Conservation (phyloP, 805 yeast genomes). For the Metschnikowia noctiluminum region DNA sequence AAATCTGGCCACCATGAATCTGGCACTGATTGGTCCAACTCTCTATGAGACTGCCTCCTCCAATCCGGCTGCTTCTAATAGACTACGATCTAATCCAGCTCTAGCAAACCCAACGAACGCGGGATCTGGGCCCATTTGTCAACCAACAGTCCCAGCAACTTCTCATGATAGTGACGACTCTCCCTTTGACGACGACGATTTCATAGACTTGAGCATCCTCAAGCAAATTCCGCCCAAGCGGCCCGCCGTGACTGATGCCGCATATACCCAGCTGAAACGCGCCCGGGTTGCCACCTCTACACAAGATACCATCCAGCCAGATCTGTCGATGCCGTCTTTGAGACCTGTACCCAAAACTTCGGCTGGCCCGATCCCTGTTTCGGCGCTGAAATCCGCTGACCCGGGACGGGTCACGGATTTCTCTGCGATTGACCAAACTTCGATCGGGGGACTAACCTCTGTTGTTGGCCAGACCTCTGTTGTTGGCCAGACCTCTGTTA, state of each 20-base stretch:
- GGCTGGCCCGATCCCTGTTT: constrained; percentile 5
- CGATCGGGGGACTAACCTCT: no score
- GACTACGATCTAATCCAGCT: neutral
- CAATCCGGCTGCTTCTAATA: neutral
- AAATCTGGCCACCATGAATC: no score
- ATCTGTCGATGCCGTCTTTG: neutral
- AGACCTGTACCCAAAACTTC: neutral
- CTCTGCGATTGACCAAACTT: neutral
- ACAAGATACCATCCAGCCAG: neutral
- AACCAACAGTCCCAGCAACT: neutral
- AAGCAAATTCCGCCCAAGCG: constrained; percentile 4
- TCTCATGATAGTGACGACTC: neutral
- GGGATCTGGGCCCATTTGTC: neutral
- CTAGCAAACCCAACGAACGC: neutral
- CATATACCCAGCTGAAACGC: constrained; percentile 2
- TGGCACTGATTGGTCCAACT: no score
- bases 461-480: no score
- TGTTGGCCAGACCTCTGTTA: no score
- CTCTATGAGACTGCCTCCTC: neutral
- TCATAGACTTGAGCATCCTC: constrained; percentile 12
- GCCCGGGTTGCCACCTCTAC: constrained; percentile 1
- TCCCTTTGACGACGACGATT: constrained; percentile 3
- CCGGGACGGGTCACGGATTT: neutral
- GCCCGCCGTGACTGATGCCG: neutral
- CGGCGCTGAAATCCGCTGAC: neutral